These are phyloP conservation scores for Pythium scleroteichum DNA, from an alignment of 352 stramenopile species.

Conservation along the genomic window DNA sequence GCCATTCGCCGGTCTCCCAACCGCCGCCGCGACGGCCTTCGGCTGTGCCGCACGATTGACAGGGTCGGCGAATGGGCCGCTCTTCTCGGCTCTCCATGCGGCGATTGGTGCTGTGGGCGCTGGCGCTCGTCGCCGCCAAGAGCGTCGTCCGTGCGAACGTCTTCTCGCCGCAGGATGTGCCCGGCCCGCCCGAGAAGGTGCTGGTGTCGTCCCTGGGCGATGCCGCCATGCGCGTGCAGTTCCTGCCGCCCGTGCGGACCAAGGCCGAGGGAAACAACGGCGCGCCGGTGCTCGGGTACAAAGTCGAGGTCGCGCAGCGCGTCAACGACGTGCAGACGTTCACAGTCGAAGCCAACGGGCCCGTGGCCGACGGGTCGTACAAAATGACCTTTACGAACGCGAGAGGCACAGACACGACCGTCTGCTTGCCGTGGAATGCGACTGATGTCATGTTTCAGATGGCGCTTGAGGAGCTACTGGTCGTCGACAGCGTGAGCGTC, in stretches of 20 bases:
- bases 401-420: constrained; percentile 33
- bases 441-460: constrained; percentile 65
- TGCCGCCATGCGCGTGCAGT: constrained; percentile 62
- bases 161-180: constrained; percentile 67
- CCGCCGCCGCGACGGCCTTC: no score
- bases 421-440: constrained; percentile 74
- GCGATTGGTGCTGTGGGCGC: neutral
- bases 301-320: constrained; percentile 69
- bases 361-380: constrained; percentile 54
- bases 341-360: constrained; percentile 54
- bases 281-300: constrained; percentile 74
- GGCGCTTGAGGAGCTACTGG: constrained; percentile 64
- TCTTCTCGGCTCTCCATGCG: neutral
- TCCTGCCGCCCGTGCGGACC: constrained; percentile 47
- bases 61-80: no score
- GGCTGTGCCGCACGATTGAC: no score
- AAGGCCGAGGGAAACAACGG: constrained; percentile 74
- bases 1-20: constrained; percentile 1
- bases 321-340: constrained; percentile 77
- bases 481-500: constrained; percentile 66
- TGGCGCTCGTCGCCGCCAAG: constrained; percentile 17
- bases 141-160: constrained; percentile 28
- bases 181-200: constrained; percentile 59
- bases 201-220: constrained; percentile 49
- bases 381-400: constrained; percentile 56